Conservation (phyloP, 345 rosid genomes). For the Brassica carinata region DNA sequence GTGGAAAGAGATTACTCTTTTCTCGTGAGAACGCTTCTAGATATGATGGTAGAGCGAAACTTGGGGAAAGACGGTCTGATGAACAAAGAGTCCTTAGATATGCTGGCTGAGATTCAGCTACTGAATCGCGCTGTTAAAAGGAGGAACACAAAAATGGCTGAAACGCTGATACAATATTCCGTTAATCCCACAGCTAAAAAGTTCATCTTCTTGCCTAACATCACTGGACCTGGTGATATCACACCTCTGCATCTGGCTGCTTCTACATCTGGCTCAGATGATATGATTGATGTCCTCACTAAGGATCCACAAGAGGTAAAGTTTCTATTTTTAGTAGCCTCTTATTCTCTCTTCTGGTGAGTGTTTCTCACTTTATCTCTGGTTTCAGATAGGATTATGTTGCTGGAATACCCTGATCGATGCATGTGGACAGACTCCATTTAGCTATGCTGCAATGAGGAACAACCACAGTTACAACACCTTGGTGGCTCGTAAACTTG, state of each 20-base stretch:
- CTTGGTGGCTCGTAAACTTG: constrained; percentile 64
- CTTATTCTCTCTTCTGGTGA: background rate
- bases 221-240: constrained; percentile 67
- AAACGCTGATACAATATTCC: constrained; percentile 57
- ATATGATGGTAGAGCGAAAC: constrained; percentile 63
- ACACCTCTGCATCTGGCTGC: constrained; percentile 90
- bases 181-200: constrained; percentile 24
- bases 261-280: constrained; percentile 58
- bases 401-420: constrained; percentile 65
- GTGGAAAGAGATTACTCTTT: constrained; percentile 73
- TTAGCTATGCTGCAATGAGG: constrained; percentile 61
- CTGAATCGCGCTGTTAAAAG: constrained; percentile 75
- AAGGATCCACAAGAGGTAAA: constrained; percentile 80
- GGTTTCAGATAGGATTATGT: constrained; percentile 63
- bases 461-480: constrained; percentile 68
- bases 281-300: constrained; percentile 66
- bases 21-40: constrained; percentile 59
- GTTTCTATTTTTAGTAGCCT: background rate
- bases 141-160: constrained; percentile 64
- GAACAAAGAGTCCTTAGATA: constrained; percentile 47
- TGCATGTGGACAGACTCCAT: constrained; percentile 62
- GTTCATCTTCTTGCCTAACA: constrained; percentile 62
- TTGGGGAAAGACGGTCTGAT: constrained; percentile 40
- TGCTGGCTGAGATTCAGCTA: constrained; percentile 70
- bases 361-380: background rate